phyloP scores from a whole-genome alignment of 208 protist genomes.

The Acanthamoeba healyi region DNA sequence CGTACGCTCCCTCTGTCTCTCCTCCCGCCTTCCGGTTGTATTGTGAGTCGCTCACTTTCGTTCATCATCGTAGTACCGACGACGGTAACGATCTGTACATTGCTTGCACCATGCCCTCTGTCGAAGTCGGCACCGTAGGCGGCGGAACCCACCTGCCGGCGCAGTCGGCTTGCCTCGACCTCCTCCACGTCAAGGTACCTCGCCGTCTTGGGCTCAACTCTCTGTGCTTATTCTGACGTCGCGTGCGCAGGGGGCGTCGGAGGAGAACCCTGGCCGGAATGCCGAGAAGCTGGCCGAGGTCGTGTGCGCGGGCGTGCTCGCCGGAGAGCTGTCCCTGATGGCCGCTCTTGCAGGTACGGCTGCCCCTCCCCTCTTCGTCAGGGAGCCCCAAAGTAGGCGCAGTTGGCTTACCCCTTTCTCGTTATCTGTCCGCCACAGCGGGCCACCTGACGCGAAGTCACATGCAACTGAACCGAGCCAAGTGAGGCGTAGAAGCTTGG shows the following conservation, averaged over 20 bases:
- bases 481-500: not conserved
- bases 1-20: not conserved
- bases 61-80: slow-evolving; percentile 84
- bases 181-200: slow-evolving; percentile 92
- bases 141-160: slow-evolving; percentile 96
- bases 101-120: slow-evolving; percentile 97
- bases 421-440: not conserved
- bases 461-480: slow-evolving; percentile 52
- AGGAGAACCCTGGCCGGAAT: slow-evolving; percentile 93
- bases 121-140: slow-evolving; percentile 99
- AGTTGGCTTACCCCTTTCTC: not conserved
- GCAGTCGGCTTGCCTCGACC: slow-evolving; percentile 95
- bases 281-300: slow-evolving; percentile 94
- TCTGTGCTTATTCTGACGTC: not conserved
- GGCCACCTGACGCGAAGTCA: slow-evolving; percentile 69
- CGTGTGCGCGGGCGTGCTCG: slow-evolving; percentile 95
- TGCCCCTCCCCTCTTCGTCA: slow-evolving; percentile 60
- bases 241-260: slow-evolving; percentile 19
- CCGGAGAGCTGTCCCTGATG: slow-evolving; percentile 98
- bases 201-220: slow-evolving; percentile 36
- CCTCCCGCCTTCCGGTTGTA: not conserved
- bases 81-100: slow-evolving; percentile 94
- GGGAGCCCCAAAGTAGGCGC: not conserved
- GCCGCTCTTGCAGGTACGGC: slow-evolving; percentile 83
- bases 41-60: too few relatives aligned